Conservation (phyloP, 495 filamentous ascomycete genomes). For the Penicillium lagena region DNA sequence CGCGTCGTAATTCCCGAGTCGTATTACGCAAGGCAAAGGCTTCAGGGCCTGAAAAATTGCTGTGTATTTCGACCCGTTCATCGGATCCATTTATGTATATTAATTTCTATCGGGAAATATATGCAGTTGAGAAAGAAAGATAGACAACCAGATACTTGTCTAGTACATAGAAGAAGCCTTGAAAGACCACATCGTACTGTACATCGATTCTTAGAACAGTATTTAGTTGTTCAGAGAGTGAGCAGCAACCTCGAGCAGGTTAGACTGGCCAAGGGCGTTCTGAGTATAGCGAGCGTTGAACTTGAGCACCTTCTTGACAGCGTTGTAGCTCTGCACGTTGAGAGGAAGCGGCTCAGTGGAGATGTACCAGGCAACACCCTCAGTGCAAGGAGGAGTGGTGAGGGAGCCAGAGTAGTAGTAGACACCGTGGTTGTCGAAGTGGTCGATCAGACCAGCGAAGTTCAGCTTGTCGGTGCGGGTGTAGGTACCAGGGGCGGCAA, state of each 20-base stretch:
- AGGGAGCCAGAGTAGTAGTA: constrained; percentile 56
- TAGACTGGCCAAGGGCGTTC: constrained; percentile 46
- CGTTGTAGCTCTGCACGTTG: constrained; percentile 46
- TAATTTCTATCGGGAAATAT: no score
- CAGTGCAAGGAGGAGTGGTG: constrained; percentile 63
- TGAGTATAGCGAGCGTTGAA: constrained; percentile 62
- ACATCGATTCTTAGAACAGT: no score
- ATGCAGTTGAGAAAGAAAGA: no score
- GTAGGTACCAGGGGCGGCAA: constrained; percentile 46
- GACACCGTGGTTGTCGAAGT: constrained; percentile 43
- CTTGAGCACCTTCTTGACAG: constrained; percentile 51
- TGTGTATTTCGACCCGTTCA: no score
- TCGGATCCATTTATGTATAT: no score
- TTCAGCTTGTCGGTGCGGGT: constrained; percentile 49
- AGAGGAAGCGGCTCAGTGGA: constrained; percentile 45
- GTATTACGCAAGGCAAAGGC: no score
- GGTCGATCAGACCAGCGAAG: constrained; percentile 46
- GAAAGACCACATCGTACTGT: no score
- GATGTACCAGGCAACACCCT: constrained; percentile 54
- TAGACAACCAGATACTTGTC: no score
- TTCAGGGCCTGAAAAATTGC: no score
- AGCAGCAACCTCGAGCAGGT: constrained; percentile 40
- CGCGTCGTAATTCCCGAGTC: no score
- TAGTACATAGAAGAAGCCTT: no score
- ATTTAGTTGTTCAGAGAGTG: neutral